A percentile compares a stretch with the other conserved stretches of the same genome.
phyloP scores from a whole-genome alignment of 305 asterid genomes.

The Ilex paraguariensis region DNA sequence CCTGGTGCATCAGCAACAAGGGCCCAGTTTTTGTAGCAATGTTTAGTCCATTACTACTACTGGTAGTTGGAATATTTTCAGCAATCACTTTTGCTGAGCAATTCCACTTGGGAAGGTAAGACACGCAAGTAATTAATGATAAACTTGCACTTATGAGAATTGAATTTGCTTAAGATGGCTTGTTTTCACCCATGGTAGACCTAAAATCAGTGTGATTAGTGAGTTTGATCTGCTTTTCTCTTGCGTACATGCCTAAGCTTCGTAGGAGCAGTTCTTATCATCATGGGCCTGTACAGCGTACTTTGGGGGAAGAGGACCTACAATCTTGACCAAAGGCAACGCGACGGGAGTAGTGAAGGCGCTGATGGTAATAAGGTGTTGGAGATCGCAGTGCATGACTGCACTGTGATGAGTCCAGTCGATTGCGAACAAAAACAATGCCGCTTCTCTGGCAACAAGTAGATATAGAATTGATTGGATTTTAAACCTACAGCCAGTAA shows the following conservation, averaged over 20 bases:
- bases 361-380: too few species aligned
- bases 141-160: too few species aligned
- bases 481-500: too few species aligned
- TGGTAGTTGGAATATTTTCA: conserved; percentile 20
- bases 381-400: too few species aligned
- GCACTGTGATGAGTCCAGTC: too few species aligned
- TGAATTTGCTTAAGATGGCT: background rate
- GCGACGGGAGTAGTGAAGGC: too few species aligned
- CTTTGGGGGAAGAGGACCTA: conserved; percentile 21
- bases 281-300: conserved; percentile 19
- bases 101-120: conserved; percentile 27
- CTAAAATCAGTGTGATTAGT: background rate
- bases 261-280: conserved; percentile 17
- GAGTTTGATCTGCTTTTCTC: background rate
- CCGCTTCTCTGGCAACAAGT: too few species aligned
- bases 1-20: conserved; percentile 19
- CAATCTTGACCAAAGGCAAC: background rate
- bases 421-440: too few species aligned
- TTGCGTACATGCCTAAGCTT: background rate
- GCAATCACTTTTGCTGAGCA: conserved; percentile 20
- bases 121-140: too few species aligned
- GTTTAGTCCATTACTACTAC: conserved; percentile 17
- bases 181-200: background rate
- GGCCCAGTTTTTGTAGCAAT: conserved; percentile 25
- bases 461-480: too few species aligned